A percentile compares a stretch with the other conserved stretches of the same genome.
Conservation (phyloP, 345 rosid genomes). For the Lepidium africanum region DNA sequence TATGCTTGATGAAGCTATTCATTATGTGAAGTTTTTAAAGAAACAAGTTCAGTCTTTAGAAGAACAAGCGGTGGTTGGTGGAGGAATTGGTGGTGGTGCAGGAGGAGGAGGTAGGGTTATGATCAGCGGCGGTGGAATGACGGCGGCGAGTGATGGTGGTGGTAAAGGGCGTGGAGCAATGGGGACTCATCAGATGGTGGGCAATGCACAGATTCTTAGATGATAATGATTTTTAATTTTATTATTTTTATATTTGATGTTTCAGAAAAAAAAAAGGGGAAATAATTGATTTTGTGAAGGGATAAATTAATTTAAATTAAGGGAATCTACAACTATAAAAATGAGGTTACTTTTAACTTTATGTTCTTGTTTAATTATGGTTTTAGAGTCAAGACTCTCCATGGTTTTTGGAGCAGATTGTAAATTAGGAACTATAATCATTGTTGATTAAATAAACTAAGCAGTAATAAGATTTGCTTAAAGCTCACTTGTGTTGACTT, state of each 20-base stretch:
- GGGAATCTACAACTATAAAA: not conserved
- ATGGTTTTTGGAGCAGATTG: conserved; percentile 5
- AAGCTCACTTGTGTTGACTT: conserved; percentile 1
- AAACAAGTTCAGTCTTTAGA: conserved; percentile 76
- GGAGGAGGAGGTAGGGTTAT: conserved; percentile 18
- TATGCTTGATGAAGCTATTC: conserved; percentile 91
- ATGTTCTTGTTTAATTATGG: not conserved
- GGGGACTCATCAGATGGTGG: conserved; percentile 35
- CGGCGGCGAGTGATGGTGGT: conserved; percentile 26
- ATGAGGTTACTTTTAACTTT: not conserved
- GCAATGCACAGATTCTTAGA: conserved; percentile 57
- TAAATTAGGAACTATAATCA: conserved; percentile 14
- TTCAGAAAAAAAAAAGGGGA: not conserved
- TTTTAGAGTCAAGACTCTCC: conserved; percentile 5
- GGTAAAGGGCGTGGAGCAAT: conserved; percentile 48
- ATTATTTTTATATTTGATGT: conserved; percentile 8
- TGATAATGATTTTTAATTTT: conserved; percentile 19
- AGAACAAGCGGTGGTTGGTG: conserved; percentile 46
- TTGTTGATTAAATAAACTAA: conserved; percentile 14
- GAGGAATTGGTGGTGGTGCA: too few species aligned
- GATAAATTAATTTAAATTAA: not conserved
- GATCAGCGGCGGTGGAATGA: conserved; percentile 29
- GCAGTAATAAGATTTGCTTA: conserved; percentile 1
- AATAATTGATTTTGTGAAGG: not conserved
- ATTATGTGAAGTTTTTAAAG: conserved; percentile 83